Conservation (phyloP, 1,284 basidiomycete genomes). For the Ustilago bromivora region DNA sequence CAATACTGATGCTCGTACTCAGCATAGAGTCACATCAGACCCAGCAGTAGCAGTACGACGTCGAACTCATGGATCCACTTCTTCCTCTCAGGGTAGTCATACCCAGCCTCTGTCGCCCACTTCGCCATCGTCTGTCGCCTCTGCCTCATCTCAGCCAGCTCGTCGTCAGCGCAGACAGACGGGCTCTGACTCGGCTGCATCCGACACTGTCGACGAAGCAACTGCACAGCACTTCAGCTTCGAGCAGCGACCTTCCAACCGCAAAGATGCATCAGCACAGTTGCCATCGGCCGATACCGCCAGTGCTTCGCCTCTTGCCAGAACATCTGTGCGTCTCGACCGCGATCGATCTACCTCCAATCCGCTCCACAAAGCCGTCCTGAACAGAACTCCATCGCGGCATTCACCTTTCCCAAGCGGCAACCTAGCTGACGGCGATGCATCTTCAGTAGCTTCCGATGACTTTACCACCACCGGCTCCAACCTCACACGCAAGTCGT, state of each 20-base stretch:
- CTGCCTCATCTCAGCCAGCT: slow-evolving; percentile 22
- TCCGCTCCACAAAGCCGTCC: slow-evolving; percentile 39
- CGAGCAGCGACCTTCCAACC: slow-evolving; percentile 19
- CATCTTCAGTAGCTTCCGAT: slow-evolving; percentile 37
- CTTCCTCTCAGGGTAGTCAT: slow-evolving; percentile 30
- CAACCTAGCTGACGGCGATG: slow-evolving; percentile 33
- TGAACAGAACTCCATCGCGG: slow-evolving; percentile 32
- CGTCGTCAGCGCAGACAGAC: slow-evolving; percentile 30
- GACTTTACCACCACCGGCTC: slow-evolving; percentile 35
- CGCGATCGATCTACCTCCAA: slow-evolving; percentile 39
- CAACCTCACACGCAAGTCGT: slow-evolving; percentile 48
- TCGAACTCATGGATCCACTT: slow-evolving; percentile 24
- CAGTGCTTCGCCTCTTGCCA: slow-evolving; percentile 20
- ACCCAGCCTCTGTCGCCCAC: slow-evolving; percentile 32
- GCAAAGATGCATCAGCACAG: slow-evolving; percentile 13
- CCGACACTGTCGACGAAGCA: slow-evolving; percentile 26
- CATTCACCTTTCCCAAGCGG: slow-evolving; percentile 22
- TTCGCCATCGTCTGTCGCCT: slow-evolving; percentile 38
- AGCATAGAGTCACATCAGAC: slow-evolving; percentile 10
- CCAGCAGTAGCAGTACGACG: slow-evolving; percentile 16
- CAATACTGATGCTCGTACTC: slow-evolving; percentile 12
- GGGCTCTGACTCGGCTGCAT: slow-evolving; percentile 31
- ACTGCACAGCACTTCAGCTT: slow-evolving; percentile 12
- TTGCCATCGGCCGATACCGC: slow-evolving; percentile 13
- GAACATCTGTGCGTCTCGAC: slow-evolving; percentile 27